Percentiles rank a stretch among this genome's conserved stretches.
phyloP scores from a whole-genome alignment of 169 alveolate genomes.

The Theileria equi region DNA sequence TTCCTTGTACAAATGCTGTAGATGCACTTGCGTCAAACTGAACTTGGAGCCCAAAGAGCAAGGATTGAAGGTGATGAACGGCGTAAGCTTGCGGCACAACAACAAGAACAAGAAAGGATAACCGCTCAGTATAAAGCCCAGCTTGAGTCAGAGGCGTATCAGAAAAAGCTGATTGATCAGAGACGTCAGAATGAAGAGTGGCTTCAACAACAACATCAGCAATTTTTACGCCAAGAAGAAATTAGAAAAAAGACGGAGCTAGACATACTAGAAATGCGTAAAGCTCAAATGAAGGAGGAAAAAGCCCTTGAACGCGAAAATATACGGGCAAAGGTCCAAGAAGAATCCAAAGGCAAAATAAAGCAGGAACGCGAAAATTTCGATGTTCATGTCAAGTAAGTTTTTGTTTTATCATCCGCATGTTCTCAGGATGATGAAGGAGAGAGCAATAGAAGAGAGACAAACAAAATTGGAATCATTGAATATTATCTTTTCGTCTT shows the following conservation, averaged over 20 bases:
- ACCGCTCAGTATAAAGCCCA: slow-evolving; percentile 92
- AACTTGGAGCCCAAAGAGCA: slow-evolving; percentile 74
- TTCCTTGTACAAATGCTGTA: not conserved
- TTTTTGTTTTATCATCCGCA: not conserved
- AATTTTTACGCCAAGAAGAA: slow-evolving; percentile 87
- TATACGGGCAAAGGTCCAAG: slow-evolving; percentile 80
- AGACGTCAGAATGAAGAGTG: slow-evolving; percentile 90
- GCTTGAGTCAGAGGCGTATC: slow-evolving; percentile 90
- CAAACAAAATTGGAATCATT: slow-evolving; percentile 87
- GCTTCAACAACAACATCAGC: slow-evolving; percentile 88
- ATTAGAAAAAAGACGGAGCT: slow-evolving; percentile 80
- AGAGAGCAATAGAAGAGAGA: slow-evolving; percentile 85
- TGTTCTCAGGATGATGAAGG: slow-evolving; percentile 69
- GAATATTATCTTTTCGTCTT: slow-evolving; percentile 75
- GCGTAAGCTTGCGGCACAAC: slow-evolving; percentile 86
- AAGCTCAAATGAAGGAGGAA: slow-evolving; percentile 74
- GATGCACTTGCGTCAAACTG: slow-evolving; percentile 66
- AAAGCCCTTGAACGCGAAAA: slow-evolving; percentile 84
- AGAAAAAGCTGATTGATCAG: slow-evolving; percentile 88
- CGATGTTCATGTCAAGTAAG: slow-evolving; percentile 70
- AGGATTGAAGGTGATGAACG: slow-evolving; percentile 87
- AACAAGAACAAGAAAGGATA: slow-evolving; percentile 89
- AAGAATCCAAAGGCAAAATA: slow-evolving; percentile 77
- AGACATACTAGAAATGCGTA: slow-evolving; percentile 76
- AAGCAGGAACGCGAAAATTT: slow-evolving; percentile 78